These are phyloP conservation scores for Erythrobasidium hasegawianum DNA, from an alignment of 1,284 basidiomycete species.

Conservation along the genomic window DNA sequence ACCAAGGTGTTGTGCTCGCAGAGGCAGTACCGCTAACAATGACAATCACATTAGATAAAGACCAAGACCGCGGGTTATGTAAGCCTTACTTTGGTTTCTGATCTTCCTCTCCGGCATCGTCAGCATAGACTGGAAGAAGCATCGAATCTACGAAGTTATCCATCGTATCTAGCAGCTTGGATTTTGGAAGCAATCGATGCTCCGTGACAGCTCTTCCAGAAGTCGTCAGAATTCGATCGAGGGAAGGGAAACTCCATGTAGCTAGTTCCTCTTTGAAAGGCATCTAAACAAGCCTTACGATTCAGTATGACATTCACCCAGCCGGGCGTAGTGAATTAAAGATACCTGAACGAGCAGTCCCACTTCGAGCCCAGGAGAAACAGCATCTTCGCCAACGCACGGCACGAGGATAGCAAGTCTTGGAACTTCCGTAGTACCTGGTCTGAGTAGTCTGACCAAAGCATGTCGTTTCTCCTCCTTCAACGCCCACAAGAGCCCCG, in stretches of 20 bases:
- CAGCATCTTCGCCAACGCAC: slow-evolving; percentile 22
- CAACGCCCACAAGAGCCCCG: slow-evolving; percentile 21
- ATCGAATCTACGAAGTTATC: slow-evolving; percentile 31
- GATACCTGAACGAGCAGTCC: slow-evolving; percentile 18
- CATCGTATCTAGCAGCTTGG: slow-evolving; percentile 23
- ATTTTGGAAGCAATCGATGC: slow-evolving; percentile 26
- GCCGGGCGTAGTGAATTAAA: background rate
- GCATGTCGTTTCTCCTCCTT: slow-evolving; percentile 14
- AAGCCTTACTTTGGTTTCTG: background rate
- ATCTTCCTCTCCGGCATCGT: slow-evolving; percentile 15
- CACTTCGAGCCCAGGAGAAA: slow-evolving; percentile 22
- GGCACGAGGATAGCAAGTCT: slow-evolving; percentile 17
- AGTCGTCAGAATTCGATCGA: slow-evolving; percentile 27
- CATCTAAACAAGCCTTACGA: slow-evolving; percentile 4
- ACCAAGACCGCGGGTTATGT: no score
- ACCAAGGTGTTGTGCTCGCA: slow-evolving; percentile 19
- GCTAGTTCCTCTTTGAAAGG: slow-evolving; percentile 33
- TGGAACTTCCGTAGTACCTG: slow-evolving; percentile 9
- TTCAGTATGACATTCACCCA: background rate
- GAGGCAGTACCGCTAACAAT: background rate
- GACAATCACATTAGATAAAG: no score
- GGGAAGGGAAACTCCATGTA: slow-evolving; percentile 29
- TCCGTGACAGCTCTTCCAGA: slow-evolving; percentile 27
- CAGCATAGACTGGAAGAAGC: slow-evolving; percentile 23
- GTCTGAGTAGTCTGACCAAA: slow-evolving; percentile 14